phyloP scores from a whole-genome alignment of 1,284 basidiomycete species.

The Leccinum subatratum region DNA sequence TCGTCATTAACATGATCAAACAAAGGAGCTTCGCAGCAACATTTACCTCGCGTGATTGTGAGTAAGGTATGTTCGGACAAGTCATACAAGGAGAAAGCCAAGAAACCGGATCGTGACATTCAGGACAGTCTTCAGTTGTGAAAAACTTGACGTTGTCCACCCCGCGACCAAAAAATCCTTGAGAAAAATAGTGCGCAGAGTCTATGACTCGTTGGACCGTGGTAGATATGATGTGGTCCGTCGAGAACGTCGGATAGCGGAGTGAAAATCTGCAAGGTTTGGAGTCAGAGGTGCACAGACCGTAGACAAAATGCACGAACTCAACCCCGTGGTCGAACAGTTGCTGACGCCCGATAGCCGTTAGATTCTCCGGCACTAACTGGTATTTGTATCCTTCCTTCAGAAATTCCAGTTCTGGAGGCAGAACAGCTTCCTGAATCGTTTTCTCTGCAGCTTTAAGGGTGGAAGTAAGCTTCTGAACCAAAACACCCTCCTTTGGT shows the following conservation, averaged over 20 bases:
- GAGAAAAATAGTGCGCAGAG: slow-evolving; percentile 19
- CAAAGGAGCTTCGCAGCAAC: background rate
- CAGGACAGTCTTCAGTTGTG: slow-evolving; percentile 12
- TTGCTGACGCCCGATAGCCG: slow-evolving; percentile 13
- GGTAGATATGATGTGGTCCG: slow-evolving; percentile 37
- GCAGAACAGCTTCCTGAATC: slow-evolving; percentile 33
- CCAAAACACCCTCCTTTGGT: slow-evolving; percentile 24
- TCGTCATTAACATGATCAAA: background rate
- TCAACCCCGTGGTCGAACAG: slow-evolving; percentile 21
- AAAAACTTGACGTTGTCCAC: slow-evolving; percentile 9
- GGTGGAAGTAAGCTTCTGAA: slow-evolving; percentile 34
- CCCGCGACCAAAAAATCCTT: slow-evolving; percentile 16
- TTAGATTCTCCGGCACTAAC: slow-evolving; percentile 22
- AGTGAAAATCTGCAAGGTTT: slow-evolving; percentile 17
- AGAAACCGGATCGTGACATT: slow-evolving; percentile 31
- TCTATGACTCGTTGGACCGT: slow-evolving; percentile 31
- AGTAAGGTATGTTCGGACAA: slow-evolving; percentile 8
- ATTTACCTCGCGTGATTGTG: background rate
- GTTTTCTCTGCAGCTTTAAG: slow-evolving; percentile 29
- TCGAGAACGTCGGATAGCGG: slow-evolving; percentile 23
- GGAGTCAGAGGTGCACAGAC: slow-evolving; percentile 4
- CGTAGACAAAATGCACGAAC: slow-evolving; percentile 9
- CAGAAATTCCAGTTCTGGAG: slow-evolving; percentile 37
- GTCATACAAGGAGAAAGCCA: slow-evolving; percentile 26
- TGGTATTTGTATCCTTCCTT: slow-evolving; percentile 38